Evolutionary conservation across 805 yeast genomes (phyloP).

Genomic region (Hyphopichia homilentoma): DNA sequence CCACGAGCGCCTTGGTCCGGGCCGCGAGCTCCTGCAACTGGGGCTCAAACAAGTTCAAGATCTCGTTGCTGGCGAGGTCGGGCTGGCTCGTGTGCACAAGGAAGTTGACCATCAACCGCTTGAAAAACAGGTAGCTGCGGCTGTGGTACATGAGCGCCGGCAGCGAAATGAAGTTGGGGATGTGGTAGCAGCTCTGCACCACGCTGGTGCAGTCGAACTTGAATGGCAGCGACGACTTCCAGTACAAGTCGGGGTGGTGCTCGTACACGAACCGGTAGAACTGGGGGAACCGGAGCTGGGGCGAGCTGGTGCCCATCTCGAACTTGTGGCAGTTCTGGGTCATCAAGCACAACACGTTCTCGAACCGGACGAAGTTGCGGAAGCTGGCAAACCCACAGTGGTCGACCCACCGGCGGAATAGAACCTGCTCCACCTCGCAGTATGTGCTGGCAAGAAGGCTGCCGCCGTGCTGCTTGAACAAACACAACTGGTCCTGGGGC

Average conservation of each 20-base stretch:
- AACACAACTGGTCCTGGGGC: too few relatives aligned
- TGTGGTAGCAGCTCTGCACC: too few relatives aligned
- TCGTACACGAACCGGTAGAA: slow-evolving; percentile 16
- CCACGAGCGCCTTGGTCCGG: too few relatives aligned
- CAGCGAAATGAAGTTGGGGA: too few relatives aligned
- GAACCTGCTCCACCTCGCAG: slow-evolving; percentile 9
- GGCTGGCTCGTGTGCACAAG: too few relatives aligned
- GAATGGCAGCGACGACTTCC: too few relatives aligned
- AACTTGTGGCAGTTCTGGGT: slow-evolving; percentile 8
- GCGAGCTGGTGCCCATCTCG: slow-evolving; percentile 18
- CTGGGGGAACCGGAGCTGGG: slow-evolving; percentile 20
- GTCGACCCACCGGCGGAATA: slow-evolving; percentile 14
- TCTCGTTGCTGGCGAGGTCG: slow-evolving; percentile 1
- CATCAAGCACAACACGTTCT: slow-evolving; percentile 13
- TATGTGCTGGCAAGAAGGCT: too few relatives aligned
- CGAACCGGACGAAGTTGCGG: slow-evolving; percentile 13
- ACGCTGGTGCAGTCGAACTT: slow-evolving; percentile 7
- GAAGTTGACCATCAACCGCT: too few relatives aligned
- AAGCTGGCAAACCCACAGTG: slow-evolving; percentile 8
- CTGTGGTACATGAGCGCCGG: slow-evolving; percentile 6
- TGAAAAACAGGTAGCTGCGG: too few relatives aligned
- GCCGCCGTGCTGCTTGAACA: too few relatives aligned
- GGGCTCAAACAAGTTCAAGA: not conserved
- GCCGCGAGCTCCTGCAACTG: too few relatives aligned
- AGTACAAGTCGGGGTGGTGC: too few relatives aligned